Evolutionary conservation across 768 basidiomycete species (phyloP).

Genomic region (Tulasnella sp.): DNA sequence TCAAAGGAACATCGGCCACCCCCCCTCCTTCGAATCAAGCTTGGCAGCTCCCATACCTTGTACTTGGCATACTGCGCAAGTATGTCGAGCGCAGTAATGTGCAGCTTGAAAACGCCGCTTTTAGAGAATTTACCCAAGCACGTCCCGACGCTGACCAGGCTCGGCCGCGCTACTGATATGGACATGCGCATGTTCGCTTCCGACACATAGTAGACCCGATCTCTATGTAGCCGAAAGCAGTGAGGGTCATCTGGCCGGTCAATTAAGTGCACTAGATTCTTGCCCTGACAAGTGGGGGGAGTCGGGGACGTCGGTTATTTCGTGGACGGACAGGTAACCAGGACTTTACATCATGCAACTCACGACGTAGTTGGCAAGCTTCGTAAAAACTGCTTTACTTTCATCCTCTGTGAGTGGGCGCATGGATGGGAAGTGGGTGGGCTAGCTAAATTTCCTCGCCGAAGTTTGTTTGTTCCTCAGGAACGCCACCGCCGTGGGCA

Average conservation of each 20-base stretch:
- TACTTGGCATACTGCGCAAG: conserved; percentile 96
- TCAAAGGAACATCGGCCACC: background rate
- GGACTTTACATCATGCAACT: conserved; percentile 41
- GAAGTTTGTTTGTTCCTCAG: background rate
- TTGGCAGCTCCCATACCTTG: conserved; percentile 62
- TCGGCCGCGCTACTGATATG: conserved; percentile 89
- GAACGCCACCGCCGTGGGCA: background rate
- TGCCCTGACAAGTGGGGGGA: conserved; percentile 61
- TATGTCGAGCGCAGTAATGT: conserved; percentile 91
- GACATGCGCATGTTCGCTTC: conserved; percentile 91
- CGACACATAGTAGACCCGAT: conserved; percentile 95
- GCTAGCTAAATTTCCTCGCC: background rate
- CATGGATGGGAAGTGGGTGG: conserved; percentile 56
- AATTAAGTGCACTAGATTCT: conserved; percentile 93
- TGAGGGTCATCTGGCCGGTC: conserved; percentile 93
- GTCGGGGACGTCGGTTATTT: background rate
- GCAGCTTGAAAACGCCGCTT: conserved; percentile 95
- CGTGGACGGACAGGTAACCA: background rate
- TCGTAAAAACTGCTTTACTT: conserved; percentile 93
- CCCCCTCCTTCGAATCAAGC: background rate
- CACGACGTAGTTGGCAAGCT: conserved; percentile 96
- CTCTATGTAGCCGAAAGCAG: conserved; percentile 93
- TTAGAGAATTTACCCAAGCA: conserved; percentile 99
- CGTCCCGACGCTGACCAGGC: conserved; percentile 90
- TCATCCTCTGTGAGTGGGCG: conserved; percentile 96